These are phyloP conservation scores for Cyphellophora europaea DNA, from an alignment of 2,329 filamentous ascomycete genomes.

Conservation along the genomic window DNA sequence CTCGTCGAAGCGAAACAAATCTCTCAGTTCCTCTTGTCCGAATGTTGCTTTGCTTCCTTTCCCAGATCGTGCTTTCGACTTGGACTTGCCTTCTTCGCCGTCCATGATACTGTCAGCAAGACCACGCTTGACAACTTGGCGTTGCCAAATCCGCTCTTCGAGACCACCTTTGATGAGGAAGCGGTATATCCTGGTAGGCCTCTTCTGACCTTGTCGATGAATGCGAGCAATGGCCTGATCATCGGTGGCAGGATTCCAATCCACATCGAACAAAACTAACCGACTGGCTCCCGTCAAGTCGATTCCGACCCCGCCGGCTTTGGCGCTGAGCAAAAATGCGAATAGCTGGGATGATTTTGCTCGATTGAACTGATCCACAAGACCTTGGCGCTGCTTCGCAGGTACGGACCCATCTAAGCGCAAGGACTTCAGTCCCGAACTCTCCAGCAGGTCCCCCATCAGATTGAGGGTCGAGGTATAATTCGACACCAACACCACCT, in stretches of 20 bases:
- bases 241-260: conserved; percentile 69
- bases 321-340: conserved; percentile 63
- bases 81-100: conserved; percentile 8
- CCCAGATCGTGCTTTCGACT: conserved; percentile 18
- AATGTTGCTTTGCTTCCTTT: conserved; percentile 53
- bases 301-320: conserved; percentile 60
- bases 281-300: conserved; percentile 64
- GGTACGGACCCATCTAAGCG: conserved; percentile 62
- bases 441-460: conserved; percentile 51
- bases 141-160: conserved; percentile 67
- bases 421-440: conserved; percentile 53
- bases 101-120: conserved; percentile 64
- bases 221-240: conserved; percentile 67
- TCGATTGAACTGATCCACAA: conserved; percentile 63
- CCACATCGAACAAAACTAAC: conserved; percentile 62
- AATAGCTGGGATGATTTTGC: conserved; percentile 48
- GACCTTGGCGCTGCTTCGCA: conserved; percentile 52
- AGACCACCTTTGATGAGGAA: conserved; percentile 59
- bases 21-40: conserved; percentile 54
- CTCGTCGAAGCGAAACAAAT: conserved; percentile 58
- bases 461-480: conserved; percentile 65
- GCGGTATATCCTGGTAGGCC: conserved; percentile 59
- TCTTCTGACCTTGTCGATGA: conserved; percentile 62
- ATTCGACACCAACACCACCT: conserved; percentile 67
- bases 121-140: conserved; percentile 62